phyloP scores from a whole-genome alignment of 139 green algal species.

The Coelastrella sp. region DNA sequence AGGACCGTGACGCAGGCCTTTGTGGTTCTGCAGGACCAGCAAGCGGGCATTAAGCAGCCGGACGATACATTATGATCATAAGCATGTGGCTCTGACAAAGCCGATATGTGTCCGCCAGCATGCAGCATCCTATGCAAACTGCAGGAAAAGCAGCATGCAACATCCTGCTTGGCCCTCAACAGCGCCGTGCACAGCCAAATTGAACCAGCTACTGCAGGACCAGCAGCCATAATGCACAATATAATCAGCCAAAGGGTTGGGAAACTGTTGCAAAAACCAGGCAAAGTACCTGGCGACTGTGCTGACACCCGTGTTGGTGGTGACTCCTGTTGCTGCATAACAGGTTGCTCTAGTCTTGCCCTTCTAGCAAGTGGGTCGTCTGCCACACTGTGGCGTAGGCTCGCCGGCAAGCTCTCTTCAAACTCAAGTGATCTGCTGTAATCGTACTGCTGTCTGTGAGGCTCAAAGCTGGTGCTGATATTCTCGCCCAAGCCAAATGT shows the following conservation, averaged over 20 bases:
- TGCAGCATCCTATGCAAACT: too few species aligned
- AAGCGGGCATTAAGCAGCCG: too few species aligned
- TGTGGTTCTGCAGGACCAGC: not conserved
- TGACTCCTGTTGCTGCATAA: not conserved
- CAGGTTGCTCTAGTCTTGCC: not conserved
- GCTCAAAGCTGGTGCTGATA: not conserved
- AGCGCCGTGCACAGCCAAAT: too few species aligned
- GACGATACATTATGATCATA: too few species aligned
- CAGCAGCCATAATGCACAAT: too few species aligned
- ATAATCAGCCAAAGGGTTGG: too few species aligned
- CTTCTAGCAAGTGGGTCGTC: not conserved
- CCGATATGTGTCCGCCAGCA: too few species aligned
- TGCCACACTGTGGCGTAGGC: not conserved
- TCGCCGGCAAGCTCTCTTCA: conserved; percentile 5
- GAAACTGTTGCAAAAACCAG: too few species aligned
- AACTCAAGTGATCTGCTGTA: not conserved
- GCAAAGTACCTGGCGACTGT: not conserved
- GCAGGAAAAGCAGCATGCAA: too few species aligned
- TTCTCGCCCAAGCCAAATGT: conserved; percentile 12
- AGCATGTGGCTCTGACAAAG: too few species aligned
- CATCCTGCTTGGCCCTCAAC: too few species aligned
- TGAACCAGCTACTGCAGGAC: too few species aligned
- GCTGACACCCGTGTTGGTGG: not conserved
- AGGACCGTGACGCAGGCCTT: not conserved
- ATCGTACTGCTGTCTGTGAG: not conserved